Evolutionary conservation across 768 basidiomycete genomes (phyloP), one percentile per base, ranked within the genome.

Genomic region (Phaffia tasmanica): DNA sequence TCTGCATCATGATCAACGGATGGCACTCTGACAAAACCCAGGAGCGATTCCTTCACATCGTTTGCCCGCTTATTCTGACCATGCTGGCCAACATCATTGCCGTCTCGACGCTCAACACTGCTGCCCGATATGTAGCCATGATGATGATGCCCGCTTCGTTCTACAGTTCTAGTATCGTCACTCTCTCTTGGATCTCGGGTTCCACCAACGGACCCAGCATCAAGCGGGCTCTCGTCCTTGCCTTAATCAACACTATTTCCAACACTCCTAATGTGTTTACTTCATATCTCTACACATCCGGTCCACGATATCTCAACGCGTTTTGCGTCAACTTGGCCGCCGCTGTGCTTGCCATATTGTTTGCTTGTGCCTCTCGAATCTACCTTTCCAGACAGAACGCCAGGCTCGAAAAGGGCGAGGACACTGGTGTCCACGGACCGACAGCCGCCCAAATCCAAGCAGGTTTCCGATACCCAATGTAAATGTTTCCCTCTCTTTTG

Each of bases 401-500:
- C 6, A 71, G 70, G 69, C 64, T 75, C 23, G 76, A 75, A 16
- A 59, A 67, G 9, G 74, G 75, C 2, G 73, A 72, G 49, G 59
- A 64, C 51, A 55, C 70, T 8, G 74, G 73, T 14, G 59, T 63
- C 15, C 70, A 69, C 7, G 76, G 74, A 21, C 75, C 76, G 1
- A 69, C 71, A 3, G 53, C 57, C 3, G 68, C 71, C 15, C 76
- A 76, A 66, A 68, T 75, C 53, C 68, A 68, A 30, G 67, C 60
- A 60, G 75, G 74, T 1, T 75, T 74, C 70, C 70, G 71, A 61
- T 75, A 75, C 68, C 73, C 72, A 49, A 62, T 76, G n/a, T 75
- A 70, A 27, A 21, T 29, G 58, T 53, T 48, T 62, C n/a, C 19
- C 21, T n/a, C 23, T 47, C 48, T 62, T 47, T 29, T n/a, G 23